A percentile compares a stretch with the other conserved stretches of the same genome.
Conservation (phyloP, 345 rosid genomes). For the Carallia pectinifolia region DNA sequence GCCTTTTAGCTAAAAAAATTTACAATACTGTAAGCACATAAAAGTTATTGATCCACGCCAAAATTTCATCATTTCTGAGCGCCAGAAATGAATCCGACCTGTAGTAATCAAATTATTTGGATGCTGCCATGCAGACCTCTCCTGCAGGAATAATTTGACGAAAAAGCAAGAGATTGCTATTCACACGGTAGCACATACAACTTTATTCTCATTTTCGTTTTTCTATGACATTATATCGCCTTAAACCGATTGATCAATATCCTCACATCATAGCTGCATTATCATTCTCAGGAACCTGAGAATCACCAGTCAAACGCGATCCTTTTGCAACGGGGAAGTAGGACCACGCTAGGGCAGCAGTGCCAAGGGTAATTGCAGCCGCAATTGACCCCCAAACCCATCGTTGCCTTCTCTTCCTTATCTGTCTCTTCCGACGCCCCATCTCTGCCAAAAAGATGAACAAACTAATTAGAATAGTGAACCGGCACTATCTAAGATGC, state of each 20-base stretch:
- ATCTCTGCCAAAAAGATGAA: slow-evolving; percentile 38
- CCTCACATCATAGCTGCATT: slow-evolving; percentile 24
- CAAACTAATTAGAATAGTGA: slow-evolving; percentile 9
- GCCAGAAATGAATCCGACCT: not conserved
- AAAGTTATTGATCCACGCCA: not conserved
- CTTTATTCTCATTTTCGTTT: slow-evolving; percentile 25
- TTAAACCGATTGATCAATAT: slow-evolving; percentile 3
- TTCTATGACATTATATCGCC: slow-evolving; percentile 4
- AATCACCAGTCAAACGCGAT: slow-evolving; percentile 26
- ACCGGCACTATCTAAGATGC: no score
- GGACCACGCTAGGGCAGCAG: slow-evolving; percentile 74
- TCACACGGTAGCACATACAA: slow-evolving; percentile 29
- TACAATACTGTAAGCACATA: not conserved
- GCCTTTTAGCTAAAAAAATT: no score
- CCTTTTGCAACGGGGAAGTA: slow-evolving; percentile 50
- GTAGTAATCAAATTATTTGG: slow-evolving; percentile 14
- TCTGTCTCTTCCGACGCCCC: slow-evolving; percentile 51
- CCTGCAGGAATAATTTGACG: slow-evolving; percentile 18
- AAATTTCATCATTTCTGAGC: not conserved
- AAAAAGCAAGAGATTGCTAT: slow-evolving; percentile 30
- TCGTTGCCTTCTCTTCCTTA: slow-evolving; percentile 53
- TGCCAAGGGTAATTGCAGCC: slow-evolving; percentile 57
- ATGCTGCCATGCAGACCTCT: slow-evolving; percentile 27
- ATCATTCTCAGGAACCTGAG: slow-evolving; percentile 28
- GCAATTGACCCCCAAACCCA: slow-evolving; percentile 88